Evolutionary conservation across 768 basidiomycete species (phyloP).

Genomic region (Lactarius hatsudake): DNA sequence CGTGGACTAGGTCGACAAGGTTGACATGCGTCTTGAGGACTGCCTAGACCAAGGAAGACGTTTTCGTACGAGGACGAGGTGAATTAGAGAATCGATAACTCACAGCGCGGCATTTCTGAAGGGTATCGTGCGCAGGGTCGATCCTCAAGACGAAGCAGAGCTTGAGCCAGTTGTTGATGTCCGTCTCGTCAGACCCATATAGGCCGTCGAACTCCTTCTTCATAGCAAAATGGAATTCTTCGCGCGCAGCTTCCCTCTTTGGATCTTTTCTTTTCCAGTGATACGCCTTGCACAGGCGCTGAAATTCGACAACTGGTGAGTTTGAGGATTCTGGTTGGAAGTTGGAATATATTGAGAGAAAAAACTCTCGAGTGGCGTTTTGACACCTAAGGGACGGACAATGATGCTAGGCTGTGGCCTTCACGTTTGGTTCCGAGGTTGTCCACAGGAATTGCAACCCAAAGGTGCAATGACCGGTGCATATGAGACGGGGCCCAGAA

Average conservation of each 20-base stretch:
- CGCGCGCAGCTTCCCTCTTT: conserved; percentile 4
- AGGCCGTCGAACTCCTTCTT: too few species aligned
- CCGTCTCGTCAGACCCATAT: too few species aligned
- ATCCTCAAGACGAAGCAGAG: too few species aligned
- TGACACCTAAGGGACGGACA: background rate
- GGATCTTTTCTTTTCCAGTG: background rate
- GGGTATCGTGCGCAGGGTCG: too few species aligned
- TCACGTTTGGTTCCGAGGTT: background rate
- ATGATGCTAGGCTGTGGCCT: background rate
- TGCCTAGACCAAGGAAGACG: background rate
- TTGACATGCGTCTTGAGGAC: conserved; percentile 31
- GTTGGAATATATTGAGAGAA: conserved; percentile 25
- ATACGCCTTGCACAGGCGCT: conserved; percentile 9
- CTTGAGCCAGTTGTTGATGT: too few species aligned
- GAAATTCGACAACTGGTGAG: conserved; percentile 19
- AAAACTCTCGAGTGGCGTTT: conserved; percentile 19
- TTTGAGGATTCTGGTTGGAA: conserved; percentile 12
- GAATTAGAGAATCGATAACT: background rate
- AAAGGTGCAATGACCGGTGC: too few species aligned
- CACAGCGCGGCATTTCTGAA: conserved; percentile 7
- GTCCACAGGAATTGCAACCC: background rate
- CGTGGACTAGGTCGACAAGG: conserved; percentile 35
- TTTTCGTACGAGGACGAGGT: background rate
- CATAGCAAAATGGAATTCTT: conserved; percentile 14
- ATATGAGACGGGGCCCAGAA: background rate